A percentile compares a stretch with the other conserved stretches of the same genome.
phyloP scores from a whole-genome alignment of 257 asterid species.

The Capsicum rhomboideum region DNA sequence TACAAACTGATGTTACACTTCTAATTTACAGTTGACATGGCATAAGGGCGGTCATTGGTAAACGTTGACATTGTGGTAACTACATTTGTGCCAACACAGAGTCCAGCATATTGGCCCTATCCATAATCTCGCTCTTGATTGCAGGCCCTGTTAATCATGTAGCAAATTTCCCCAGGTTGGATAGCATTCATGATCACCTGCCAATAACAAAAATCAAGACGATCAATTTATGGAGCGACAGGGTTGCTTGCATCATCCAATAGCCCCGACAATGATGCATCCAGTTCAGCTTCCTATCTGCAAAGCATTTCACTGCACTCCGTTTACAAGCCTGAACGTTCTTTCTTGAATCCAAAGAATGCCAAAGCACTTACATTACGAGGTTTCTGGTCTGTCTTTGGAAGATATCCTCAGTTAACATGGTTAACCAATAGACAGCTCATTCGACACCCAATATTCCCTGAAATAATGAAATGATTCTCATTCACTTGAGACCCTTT shows the following conservation, averaged over 20 bases:
- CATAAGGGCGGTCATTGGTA: neutral
- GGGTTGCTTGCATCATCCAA: constrained; percentile 5
- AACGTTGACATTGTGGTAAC: neutral
- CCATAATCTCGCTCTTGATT: neutral
- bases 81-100: neutral
- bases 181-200: neutral
- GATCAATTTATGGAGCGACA: neutral
- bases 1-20: constrained; percentile 2
- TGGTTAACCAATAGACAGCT: constrained; percentile 1
- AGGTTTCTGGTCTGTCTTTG: constrained; percentile 12
- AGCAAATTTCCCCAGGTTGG: neutral
- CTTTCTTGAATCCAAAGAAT: constrained; percentile 16
- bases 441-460: constrained; percentile 3
- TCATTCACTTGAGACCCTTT: constrained; percentile 46
- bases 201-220: neutral
- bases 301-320: constrained; percentile 19
- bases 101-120: neutral
- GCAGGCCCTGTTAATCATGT: neutral
- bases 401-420: neutral
- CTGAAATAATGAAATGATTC: constrained; percentile 14
- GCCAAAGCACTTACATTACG: constrained; percentile 17
- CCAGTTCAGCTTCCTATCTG: constrained; percentile 6
- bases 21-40: constrained; percentile 3
- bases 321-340: constrained; percentile 27
- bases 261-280: neutral